Evolutionary conservation across 148 eudicot genomes (phyloP), one percentile per base, ranked within the genome.

Genomic region (Vaccinium vitisidaea): DNA sequence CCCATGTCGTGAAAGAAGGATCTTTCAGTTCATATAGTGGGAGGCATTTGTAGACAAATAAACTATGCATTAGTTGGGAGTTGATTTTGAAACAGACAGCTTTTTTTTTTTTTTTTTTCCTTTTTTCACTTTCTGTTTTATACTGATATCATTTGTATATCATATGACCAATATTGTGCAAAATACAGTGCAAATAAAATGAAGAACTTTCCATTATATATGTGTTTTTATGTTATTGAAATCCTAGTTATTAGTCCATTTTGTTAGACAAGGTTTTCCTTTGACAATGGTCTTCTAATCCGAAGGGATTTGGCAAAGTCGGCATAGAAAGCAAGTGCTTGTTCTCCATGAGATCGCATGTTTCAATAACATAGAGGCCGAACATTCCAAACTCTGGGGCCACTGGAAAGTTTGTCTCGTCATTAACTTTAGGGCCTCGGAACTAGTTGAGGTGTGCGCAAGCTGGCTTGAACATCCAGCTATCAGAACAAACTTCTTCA

Each of bases 1-100:
- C 87, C 87, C 52, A 80, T 87, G 80, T 85, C 88, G 54, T 84
- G 88, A 70, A 83, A 69, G 65, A 53, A 63, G 46, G 15, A 32
- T 55, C n/a, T 79, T 81, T 73, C 32, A 79, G 55, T 56, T 80
- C 80, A 80, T 82, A 65, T 23, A 1, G 63, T 14, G 10, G 77
- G 50, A 18, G 39, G 36, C 46, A 25, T 82, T 67, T 82, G 81
- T 63, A 69, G 63, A 79, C 36, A 84, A 52, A 84, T 27, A 55
- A 76, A 23, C 21, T 53, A 77, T 23, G 54, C 46, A 54, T 65
- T 55, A 27, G 70, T 48, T 25, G n/a, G 46, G 25, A 39, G 14
- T 54, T 53, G 50, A 53, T 83, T 83, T 70, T 82, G 77, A 59
- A 59, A 12, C 43, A 18, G 69, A 80, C n/a, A 69, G 16, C 0